Percentiles rank a stretch among this genome's conserved stretches.
Conservation (phyloP, 176 grass and related monocot genomes). For the Triticum urartu region DNA sequence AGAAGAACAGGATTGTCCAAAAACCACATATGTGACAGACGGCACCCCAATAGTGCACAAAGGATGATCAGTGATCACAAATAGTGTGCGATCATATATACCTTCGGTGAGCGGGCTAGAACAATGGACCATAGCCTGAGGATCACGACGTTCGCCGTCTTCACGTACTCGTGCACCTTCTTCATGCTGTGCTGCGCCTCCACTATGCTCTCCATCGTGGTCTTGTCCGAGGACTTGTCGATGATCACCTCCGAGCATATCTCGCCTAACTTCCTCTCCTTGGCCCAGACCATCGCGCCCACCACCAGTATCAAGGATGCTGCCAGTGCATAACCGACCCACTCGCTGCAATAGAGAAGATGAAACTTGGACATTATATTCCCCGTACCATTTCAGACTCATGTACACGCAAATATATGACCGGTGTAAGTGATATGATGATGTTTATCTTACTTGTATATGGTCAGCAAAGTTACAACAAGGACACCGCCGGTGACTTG, state of each 20-base stretch:
- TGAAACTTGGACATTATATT: not conserved
- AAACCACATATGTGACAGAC: not conserved
- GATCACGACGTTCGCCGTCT: slow-evolving; percentile 53
- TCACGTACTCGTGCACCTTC: slow-evolving; percentile 55
- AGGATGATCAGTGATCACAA: not conserved
- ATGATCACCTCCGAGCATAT: slow-evolving; percentile 60
- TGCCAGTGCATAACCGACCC: slow-evolving; percentile 49
- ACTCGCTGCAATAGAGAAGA: slow-evolving; percentile 48
- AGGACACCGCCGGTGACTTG: slow-evolving; percentile 34
- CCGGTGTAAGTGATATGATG: not conserved
- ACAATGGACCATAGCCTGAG: slow-evolving; percentile 69
- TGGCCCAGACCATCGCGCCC: slow-evolving; percentile 64
- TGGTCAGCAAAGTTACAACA: slow-evolving; percentile 37
- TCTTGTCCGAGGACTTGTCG: slow-evolving; percentile 67
- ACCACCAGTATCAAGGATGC: slow-evolving; percentile 23
- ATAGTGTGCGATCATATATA: not conserved
- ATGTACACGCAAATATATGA: not conserved
- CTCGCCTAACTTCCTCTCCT: slow-evolving; percentile 27
- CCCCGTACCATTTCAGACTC: not conserved
- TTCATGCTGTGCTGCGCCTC: slow-evolving; percentile 68
- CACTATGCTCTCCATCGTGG: slow-evolving; percentile 78
- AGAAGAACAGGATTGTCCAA: not conserved
- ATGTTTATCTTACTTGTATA: slow-evolving; percentile 66
- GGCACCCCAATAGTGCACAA: no score
- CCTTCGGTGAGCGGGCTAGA: slow-evolving; percentile 71